phyloP scores from a whole-genome alignment of 352 stramenopile species.

The Blastocystis hominis region DNA sequence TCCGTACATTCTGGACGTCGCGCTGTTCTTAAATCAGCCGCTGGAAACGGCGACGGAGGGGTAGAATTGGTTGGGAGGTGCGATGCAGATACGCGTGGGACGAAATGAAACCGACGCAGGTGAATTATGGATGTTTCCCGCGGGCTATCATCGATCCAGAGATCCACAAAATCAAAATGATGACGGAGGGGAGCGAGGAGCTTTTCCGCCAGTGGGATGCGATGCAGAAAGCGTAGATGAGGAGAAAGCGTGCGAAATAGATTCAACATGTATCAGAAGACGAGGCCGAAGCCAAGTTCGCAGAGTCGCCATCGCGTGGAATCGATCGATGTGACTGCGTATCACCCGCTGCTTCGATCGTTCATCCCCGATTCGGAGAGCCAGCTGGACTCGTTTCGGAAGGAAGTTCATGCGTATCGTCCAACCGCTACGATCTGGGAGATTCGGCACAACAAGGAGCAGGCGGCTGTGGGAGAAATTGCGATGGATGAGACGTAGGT shows the following conservation, averaged over 20 bases:
- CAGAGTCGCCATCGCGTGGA: constrained; percentile 85
- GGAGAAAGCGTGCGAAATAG: not conserved
- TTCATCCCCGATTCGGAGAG: not conserved
- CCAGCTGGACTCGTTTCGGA: not conserved
- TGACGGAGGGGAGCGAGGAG: constrained; percentile 72
- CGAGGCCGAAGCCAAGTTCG: constrained; percentile 83
- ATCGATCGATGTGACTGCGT: constrained; percentile 75
- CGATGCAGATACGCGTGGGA: constrained; percentile 72
- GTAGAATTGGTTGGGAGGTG: constrained; percentile 54
- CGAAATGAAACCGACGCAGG: constrained; percentile 84
- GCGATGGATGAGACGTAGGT: constrained; percentile 64
- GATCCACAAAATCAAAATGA: constrained; percentile 82
- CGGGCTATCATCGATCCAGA: constrained; percentile 84
- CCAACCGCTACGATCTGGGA: constrained; percentile 59
- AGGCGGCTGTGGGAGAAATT: not conserved
- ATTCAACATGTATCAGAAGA: constrained; percentile 93
- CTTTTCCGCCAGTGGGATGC: constrained; percentile 75
- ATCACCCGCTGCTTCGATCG: constrained; percentile 77
- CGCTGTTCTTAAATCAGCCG: constrained; percentile 83
- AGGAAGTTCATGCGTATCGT: constrained; percentile 58
- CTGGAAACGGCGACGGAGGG: constrained; percentile 64
- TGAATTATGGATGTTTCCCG: constrained; percentile 93
- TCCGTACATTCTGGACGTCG: constrained; percentile 94
- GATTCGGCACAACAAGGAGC: constrained; percentile 56
- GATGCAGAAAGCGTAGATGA: constrained; percentile 75